Percentiles rank a stretch among this genome's conserved stretches.
Conservation (phyloP, 345 rosid genomes). For the Conringia planisiliqua region DNA sequence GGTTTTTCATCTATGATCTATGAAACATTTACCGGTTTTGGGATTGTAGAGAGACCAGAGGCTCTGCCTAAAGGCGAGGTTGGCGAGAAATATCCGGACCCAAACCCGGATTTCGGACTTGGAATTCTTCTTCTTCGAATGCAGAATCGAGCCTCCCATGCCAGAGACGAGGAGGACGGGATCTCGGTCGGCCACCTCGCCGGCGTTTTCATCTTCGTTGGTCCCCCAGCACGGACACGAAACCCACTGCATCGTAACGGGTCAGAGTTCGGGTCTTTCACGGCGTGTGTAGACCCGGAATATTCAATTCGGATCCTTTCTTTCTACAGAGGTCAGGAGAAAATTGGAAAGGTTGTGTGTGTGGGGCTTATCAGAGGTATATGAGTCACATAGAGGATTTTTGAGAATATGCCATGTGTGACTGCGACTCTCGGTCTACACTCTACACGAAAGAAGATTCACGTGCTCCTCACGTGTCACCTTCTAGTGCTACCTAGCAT, state of each 20-base stretch:
- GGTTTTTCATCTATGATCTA: not conserved
- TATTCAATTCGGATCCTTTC: slow-evolving; percentile 16
- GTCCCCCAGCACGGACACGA: slow-evolving; percentile 56
- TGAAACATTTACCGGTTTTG: slow-evolving; percentile 46
- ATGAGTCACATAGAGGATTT: not conserved
- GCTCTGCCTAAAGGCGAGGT: slow-evolving; percentile 67
- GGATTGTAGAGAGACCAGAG: slow-evolving; percentile 84
- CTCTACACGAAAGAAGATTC: slow-evolving; percentile 6
- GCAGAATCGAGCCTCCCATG: slow-evolving; percentile 71
- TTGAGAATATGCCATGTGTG: slow-evolving; percentile 32
- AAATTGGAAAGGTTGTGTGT: not conserved
- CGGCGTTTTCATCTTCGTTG: slow-evolving; percentile 10
- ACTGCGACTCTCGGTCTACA: not conserved
- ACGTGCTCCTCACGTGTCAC: slow-evolving; percentile 30
- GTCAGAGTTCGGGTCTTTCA: not conserved
- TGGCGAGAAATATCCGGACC: slow-evolving; percentile 80
- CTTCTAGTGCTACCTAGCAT: not conserved
- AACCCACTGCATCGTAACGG: slow-evolving; percentile 26
- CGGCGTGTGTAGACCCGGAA: slow-evolving; percentile 4
- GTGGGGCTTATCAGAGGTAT: slow-evolving; percentile 21
- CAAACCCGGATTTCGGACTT: slow-evolving; percentile 68
- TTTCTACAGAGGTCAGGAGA: slow-evolving; percentile 20
- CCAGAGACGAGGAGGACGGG: slow-evolving; percentile 80
- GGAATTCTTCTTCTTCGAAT: slow-evolving; percentile 58
- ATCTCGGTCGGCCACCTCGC: slow-evolving; percentile 37